phyloP scores from a whole-genome alignment of 1,284 basidiomycete species.

The Bondarzewia mesenterica region DNA sequence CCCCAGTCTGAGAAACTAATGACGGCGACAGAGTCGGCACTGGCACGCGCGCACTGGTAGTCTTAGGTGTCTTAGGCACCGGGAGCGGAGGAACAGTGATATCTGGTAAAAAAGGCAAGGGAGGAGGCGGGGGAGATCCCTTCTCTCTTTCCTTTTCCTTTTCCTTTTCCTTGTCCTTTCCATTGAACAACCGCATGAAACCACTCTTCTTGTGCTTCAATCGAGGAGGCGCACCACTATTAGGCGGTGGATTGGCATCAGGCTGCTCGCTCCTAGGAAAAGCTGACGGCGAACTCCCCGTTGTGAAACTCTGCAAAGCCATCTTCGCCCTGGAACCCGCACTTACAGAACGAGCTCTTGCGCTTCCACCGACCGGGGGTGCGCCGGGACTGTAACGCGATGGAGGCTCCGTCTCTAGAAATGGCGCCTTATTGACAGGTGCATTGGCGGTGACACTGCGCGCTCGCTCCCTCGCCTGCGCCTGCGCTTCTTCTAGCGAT shows the following conservation, averaged over 20 bases:
- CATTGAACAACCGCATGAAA: slow-evolving; percentile 71
- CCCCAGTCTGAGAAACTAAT: neutral
- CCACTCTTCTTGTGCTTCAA: slow-evolving; percentile 73
- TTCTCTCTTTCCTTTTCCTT: slow-evolving; percentile 38
- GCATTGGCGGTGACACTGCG: slow-evolving; percentile 37
- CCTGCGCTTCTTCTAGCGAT: slow-evolving; percentile 68
- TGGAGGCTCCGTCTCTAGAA: slow-evolving; percentile 12
- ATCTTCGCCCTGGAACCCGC: slow-evolving; percentile 44
- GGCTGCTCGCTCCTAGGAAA: slow-evolving; percentile 15
- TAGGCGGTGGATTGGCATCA: neutral
- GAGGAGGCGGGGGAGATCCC: slow-evolving; percentile 14
- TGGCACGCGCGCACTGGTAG: slow-evolving; percentile 15
- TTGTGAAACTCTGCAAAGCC: slow-evolving; percentile 19
- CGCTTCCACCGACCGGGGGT: slow-evolving; percentile 19
- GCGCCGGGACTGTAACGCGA: slow-evolving; percentile 3
- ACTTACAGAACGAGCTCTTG: slow-evolving; percentile 53
- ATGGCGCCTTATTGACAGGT: slow-evolving; percentile 6
- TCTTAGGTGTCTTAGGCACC: slow-evolving; percentile 18
- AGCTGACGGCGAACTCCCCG: slow-evolving; percentile 28
- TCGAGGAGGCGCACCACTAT: slow-evolving; percentile 17
- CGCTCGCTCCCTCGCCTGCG: slow-evolving; percentile 42
- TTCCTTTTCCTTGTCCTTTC: slow-evolving; percentile 46
- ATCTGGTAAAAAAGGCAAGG: slow-evolving; percentile 15
- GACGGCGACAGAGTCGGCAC: slow-evolving; percentile 11
- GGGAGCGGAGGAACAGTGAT: neutral